These are phyloP conservation scores for Caryopteris hybrid DNA, from an alignment of 305 asterid genomes.

Conservation along the genomic window DNA sequence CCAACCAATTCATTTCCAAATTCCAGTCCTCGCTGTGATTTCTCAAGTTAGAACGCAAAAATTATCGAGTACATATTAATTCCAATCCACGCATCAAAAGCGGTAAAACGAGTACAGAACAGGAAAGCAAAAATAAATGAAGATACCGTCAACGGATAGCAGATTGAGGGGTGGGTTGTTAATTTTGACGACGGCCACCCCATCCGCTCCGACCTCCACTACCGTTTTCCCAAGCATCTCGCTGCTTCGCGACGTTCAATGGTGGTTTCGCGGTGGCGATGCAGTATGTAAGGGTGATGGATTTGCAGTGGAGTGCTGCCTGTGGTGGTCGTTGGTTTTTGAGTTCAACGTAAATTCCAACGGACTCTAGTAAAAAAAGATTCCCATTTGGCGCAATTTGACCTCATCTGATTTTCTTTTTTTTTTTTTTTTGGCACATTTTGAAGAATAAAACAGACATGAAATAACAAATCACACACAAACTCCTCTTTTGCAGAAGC, in stretches of 20 bases:
- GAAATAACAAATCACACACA: too few relatives aligned
- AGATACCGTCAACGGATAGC: constrained; percentile 33
- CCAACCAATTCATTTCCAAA: constrained; percentile 2
- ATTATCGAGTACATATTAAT: not conserved
- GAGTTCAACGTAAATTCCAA: not conserved
- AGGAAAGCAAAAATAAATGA: not conserved
- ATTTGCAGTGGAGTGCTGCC: not conserved
- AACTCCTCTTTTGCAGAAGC: too few relatives aligned
- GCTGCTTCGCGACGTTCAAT: not conserved
- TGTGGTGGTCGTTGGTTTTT: not conserved
- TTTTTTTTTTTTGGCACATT: not conserved
- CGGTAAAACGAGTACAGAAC: not conserved
- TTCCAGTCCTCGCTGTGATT: too few relatives aligned
- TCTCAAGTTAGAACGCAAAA: not conserved
- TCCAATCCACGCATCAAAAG: not conserved
- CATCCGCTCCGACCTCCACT: constrained; percentile 47
- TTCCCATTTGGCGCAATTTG: not conserved
- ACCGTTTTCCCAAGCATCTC: constrained; percentile 26
- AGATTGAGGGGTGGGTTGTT: constrained; percentile 56
- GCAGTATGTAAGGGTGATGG: not conserved
- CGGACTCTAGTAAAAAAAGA: not conserved
- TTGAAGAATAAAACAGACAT: too few relatives aligned
- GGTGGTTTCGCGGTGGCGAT: not conserved
- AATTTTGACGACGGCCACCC: constrained; percentile 45
- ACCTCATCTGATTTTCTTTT: not conserved